Base-by-base conservation (phyloP, 768 basidiomycete species). In the Tulasnella sp. region DNA sequence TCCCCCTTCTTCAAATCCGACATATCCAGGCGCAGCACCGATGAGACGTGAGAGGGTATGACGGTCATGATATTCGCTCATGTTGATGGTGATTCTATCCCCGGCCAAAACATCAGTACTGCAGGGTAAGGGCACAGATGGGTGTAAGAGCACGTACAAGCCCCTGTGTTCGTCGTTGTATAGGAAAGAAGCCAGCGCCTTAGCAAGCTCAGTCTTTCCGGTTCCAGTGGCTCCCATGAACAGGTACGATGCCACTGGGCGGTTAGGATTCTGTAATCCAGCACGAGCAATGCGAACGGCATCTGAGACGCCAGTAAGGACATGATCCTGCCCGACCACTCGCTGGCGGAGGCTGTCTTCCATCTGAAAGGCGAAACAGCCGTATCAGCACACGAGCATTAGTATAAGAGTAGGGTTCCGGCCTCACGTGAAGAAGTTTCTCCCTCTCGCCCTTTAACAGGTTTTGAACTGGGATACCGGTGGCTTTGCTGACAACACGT, bases 271-370 rank as follows among this genome's bases (percentile, higher is more conserved):
- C 82, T 96, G 93, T 27, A 98, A 85, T 0, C 97, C 97, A 3
- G 96, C 94, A 74, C 97, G 91, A 40, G 96, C 97, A 75, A 98
- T 93, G 24, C 96, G 90, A 34, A 99, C 94, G 19, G 97, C 96
- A 82, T 98, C 94, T 79, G 93, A 92, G 81, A 98, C 91, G 6
- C 96, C 91, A 0, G 88, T 84, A 39, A 99, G 89, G n/a, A 95
- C 93, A 81, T 96, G 92, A 80, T 95, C 92, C 84, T 99, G 97
- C 1, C 97, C 96, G 3, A 99, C 92, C 10, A 99, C 93, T 0
- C 94, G 89, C 77, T 88, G 84, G 38, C 87, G 86, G 21, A 98
- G 88, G 0, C 88, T 86, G 44, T 94, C 92, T 84, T 98, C 97
- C 96, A 98, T 98, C 93, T 95, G 82, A 4, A 81, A 71, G 44